These are phyloP conservation scores for Pneumocystis sp. DNA, from an alignment of 1,139 yeast genomes.

Conservation along the genomic window DNA sequence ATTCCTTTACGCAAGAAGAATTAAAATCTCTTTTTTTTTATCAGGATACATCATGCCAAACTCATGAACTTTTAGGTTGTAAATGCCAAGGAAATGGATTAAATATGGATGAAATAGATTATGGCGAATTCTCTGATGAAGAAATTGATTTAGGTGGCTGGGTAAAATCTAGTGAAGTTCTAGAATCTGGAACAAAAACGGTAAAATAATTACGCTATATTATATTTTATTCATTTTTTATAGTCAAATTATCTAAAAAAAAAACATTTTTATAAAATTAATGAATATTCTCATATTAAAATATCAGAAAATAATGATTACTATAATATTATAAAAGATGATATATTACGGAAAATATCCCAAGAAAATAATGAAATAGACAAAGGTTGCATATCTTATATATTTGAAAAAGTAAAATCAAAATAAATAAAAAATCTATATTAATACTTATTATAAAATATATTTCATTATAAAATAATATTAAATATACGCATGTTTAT, in stretches of 20 bases:
- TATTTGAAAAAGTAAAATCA: not conserved
- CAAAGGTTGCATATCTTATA: not conserved
- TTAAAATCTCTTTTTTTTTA: constrained; percentile 23
- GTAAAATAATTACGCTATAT: not conserved
- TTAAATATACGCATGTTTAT: too few relatives aligned
- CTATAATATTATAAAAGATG: not conserved
- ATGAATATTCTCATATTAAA: not conserved
- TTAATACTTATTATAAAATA: not conserved
- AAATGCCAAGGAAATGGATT: constrained; percentile 28
- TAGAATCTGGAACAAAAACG: not conserved
- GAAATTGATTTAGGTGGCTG: constrained; percentile 7
- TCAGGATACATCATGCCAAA: constrained; percentile 43
- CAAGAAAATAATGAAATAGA: not conserved
- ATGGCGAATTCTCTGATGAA: constrained; percentile 8
- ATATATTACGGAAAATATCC: not conserved
- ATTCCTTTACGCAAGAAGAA: not conserved
- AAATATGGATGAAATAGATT: constrained; percentile 5
- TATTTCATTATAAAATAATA: not conserved
- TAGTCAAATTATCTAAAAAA: not conserved
- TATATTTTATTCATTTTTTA: not conserved
- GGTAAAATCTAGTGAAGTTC: not conserved
- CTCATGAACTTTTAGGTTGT: constrained; percentile 77
- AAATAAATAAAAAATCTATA: not conserved
- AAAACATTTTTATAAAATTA: not conserved
- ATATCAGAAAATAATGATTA: not conserved